A percentile compares a stretch with the other conserved stretches of the same genome.
Evolutionary conservation across 2,329 filamentous ascomycete genomes (phyloP).

Genomic region (Colletotrichum tamarilloi): DNA sequence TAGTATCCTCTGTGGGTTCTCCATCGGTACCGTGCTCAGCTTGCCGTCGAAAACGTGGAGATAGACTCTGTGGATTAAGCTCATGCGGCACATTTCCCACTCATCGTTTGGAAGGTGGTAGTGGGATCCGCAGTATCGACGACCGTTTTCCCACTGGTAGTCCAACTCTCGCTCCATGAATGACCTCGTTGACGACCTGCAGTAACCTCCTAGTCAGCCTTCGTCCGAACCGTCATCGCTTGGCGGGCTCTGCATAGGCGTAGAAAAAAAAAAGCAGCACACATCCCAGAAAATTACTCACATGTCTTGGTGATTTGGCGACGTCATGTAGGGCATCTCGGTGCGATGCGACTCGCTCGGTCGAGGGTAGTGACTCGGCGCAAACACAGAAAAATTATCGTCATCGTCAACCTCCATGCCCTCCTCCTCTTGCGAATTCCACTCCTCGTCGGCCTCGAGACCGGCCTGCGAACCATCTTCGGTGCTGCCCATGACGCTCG

Average conservation of each 20-base stretch:
- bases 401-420: constrained; percentile 43
- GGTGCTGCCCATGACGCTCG: constrained; percentile 46
- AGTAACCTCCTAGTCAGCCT: constrained; percentile 25
- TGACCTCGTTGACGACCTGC: constrained; percentile 59
- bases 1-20: constrained; percentile 56
- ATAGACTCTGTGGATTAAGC: constrained; percentile 72
- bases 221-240: constrained; percentile 36
- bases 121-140: constrained; percentile 67
- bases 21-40: constrained; percentile 55
- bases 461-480: constrained; percentile 43
- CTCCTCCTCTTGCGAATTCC: constrained; percentile 33
- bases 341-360: constrained; percentile 48
- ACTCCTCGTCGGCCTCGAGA: constrained; percentile 39
- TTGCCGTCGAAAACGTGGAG: constrained; percentile 60
- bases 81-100: constrained; percentile 70
- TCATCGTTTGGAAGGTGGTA: constrained; percentile 77
- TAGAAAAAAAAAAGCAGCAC: not conserved
- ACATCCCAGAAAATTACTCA: constrained; percentile 45
- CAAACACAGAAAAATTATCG: constrained; percentile 58
- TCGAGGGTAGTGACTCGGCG: constrained; percentile 52
- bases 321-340: constrained; percentile 45
- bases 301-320: constrained; percentile 51
- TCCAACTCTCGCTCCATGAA: constrained; percentile 63
- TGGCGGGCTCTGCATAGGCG: not conserved
- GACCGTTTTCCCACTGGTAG: constrained; percentile 69